These are phyloP conservation scores for Fusarium hostae DNA, from an alignment of 2,329 filamentous ascomycete species.

Conservation along the genomic window DNA sequence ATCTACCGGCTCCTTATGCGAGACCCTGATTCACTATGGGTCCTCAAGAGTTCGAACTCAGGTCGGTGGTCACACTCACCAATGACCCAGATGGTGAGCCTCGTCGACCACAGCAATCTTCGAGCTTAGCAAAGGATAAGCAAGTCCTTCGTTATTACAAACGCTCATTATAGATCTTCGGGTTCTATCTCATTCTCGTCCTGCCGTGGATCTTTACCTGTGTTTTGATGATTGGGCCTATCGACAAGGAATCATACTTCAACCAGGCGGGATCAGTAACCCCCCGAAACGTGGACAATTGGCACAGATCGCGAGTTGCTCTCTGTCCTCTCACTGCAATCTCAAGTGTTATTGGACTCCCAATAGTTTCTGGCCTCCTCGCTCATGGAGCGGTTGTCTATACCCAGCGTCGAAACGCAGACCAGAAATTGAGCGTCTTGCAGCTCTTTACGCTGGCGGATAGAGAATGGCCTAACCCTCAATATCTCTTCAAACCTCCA, in stretches of 20 bases:
- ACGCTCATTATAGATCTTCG: not conserved
- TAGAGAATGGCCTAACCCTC: conserved; percentile 3
- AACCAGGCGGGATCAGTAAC: conserved; percentile 6
- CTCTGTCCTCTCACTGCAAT: not conserved
- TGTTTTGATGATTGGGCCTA: conserved; percentile 25
- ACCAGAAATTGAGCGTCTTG: conserved; percentile 6
- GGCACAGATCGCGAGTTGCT: not conserved
- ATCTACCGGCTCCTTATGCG: not conserved
- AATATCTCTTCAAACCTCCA: not conserved
- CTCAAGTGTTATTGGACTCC: conserved; percentile 7
- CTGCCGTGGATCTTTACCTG: conserved; percentile 16
- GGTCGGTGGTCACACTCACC: not conserved
- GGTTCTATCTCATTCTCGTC: conserved; percentile 17
- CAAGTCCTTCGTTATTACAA: not conserved
- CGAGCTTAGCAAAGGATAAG: conserved; percentile 1
- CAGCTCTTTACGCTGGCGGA: conserved; percentile 27
- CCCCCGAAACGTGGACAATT: not conserved
- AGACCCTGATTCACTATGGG: not conserved
- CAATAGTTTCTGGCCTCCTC: conserved; percentile 25
- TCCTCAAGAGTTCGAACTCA: not conserved
- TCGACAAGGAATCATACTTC: conserved; percentile 14
- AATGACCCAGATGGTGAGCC: not conserved
- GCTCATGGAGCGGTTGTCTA: conserved; percentile 26
- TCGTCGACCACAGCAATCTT: not conserved
- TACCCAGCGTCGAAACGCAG: conserved; percentile 4